Evolutionary conservation across 441 rosid species (phyloP).

Genomic region (Adansonia grandidieri): DNA sequence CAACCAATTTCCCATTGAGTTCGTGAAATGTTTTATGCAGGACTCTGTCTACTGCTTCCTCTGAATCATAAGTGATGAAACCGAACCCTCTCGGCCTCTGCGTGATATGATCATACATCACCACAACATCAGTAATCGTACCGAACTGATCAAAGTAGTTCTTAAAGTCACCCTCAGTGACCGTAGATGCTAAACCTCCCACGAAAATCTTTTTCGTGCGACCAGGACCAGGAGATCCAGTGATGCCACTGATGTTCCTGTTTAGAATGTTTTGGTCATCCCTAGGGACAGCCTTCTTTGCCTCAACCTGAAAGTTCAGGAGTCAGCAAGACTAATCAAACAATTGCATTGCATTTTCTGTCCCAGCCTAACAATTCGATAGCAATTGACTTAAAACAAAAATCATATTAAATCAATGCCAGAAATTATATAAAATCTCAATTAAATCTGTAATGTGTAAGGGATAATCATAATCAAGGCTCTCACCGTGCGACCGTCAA

Average conservation of each 20-base stretch:
- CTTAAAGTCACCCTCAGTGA: constrained; percentile 70
- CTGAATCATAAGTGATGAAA: constrained; percentile 69
- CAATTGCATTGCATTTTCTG: constrained; percentile 25
- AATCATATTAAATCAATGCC: constrained; percentile 9
- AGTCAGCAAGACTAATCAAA: constrained; percentile 29
- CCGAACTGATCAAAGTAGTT: constrained; percentile 76
- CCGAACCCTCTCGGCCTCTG: constrained; percentile 79
- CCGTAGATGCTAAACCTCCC: constrained; percentile 71
- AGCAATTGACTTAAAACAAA: constrained; percentile 16
- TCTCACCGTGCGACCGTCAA: constrained; percentile 76
- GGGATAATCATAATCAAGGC: constrained; percentile 22
- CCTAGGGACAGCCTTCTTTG: constrained; percentile 75
- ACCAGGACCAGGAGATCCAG: constrained; percentile 49
- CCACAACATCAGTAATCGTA: constrained; percentile 66
- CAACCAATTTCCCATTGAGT: constrained; percentile 72
- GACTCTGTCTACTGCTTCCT: constrained; percentile 68
- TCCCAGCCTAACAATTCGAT: constrained; percentile 18
- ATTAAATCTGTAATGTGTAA: constrained; percentile 24
- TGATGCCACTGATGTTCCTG: constrained; percentile 45
- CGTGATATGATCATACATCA: constrained; percentile 76
- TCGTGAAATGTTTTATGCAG: constrained; percentile 68
- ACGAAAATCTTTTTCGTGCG: constrained; percentile 71
- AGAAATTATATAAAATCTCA: constrained; percentile 16
- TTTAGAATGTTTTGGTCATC: constrained; percentile 65
- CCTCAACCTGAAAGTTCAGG: constrained; percentile 60